These are phyloP conservation scores for Dianthus caryophyllus DNA, from an alignment of 148 eudicot genomes.

Conservation along the genomic window DNA sequence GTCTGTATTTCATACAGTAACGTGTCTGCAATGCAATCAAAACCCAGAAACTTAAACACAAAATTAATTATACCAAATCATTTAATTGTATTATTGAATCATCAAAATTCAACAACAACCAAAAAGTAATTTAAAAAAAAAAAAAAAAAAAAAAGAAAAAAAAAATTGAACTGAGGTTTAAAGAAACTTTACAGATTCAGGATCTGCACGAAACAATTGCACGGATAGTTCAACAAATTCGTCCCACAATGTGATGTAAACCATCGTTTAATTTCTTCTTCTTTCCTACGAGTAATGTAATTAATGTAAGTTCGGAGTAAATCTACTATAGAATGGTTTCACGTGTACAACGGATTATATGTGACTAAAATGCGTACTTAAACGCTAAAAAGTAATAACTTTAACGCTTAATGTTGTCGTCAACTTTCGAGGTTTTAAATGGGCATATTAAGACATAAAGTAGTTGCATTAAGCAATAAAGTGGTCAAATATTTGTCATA, in stretches of 20 bases:
- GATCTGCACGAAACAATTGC: constrained; percentile 61
- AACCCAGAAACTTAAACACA: background rate
- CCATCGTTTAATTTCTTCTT: constrained; percentile 19
- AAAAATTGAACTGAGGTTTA: background rate
- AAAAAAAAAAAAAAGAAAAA: background rate
- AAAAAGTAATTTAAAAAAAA: background rate
- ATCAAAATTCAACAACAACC: no score
- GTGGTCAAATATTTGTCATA: no score
- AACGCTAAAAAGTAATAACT: no score
- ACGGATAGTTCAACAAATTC: constrained; percentile 76
- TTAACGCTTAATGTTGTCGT: no score
- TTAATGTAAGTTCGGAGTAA: no score
- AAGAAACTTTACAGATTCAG: constrained; percentile 48
- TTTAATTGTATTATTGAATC: background rate
- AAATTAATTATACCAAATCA: background rate
- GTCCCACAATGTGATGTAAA: constrained; percentile 62
- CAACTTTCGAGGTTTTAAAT: no score
- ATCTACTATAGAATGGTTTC: no score
- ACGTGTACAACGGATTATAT: no score
- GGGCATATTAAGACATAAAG: no score
- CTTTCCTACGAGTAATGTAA: no score
- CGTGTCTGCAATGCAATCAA: constrained; percentile 45
- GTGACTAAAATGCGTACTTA: no score
- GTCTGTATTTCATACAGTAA: constrained; percentile 78
- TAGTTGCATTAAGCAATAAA: no score